Evolutionary conservation across 1,284 basidiomycete species (phyloP).

Genomic region (Sanghuangporus sanghuang): DNA sequence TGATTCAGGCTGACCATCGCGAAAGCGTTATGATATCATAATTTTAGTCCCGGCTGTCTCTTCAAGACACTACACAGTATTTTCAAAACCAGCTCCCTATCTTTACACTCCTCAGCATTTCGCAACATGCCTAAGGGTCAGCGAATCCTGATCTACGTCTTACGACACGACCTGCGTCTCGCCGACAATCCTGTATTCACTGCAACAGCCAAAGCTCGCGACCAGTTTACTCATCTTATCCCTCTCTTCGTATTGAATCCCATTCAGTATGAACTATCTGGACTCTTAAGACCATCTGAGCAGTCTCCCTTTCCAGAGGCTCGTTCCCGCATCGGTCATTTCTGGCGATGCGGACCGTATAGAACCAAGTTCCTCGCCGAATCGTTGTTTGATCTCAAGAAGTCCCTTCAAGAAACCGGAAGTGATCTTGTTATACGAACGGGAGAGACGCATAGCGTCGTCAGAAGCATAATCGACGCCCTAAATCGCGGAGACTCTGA

Average conservation of each 20-base stretch:
- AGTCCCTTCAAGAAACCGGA: slow-evolving; percentile 31
- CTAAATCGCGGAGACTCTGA: slow-evolving; percentile 31
- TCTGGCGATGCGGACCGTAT: slow-evolving; percentile 41
- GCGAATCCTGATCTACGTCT: slow-evolving; percentile 24
- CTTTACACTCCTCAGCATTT: background rate
- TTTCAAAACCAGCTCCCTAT: background rate
- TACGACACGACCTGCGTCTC: slow-evolving; percentile 34
- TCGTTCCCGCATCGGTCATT: slow-evolving; percentile 33
- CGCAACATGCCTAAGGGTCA: slow-evolving; percentile 2
- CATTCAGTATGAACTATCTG: slow-evolving; percentile 40
- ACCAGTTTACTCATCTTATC: slow-evolving; percentile 37
- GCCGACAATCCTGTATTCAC: slow-evolving; percentile 44
- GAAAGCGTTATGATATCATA: background rate
- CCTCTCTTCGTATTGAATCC: slow-evolving; percentile 50
- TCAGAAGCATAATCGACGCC: slow-evolving; percentile 31
- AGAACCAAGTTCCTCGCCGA: slow-evolving; percentile 39
- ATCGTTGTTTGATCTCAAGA: slow-evolving; percentile 40
- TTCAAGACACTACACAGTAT: background rate
- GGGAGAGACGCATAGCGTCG: slow-evolving; percentile 37
- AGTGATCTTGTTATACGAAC: slow-evolving; percentile 44
- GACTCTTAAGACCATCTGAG: slow-evolving; percentile 32
- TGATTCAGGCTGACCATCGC: background rate
- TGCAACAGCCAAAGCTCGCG: slow-evolving; percentile 25
- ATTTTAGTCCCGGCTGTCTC: background rate
- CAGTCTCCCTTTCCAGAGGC: slow-evolving; percentile 28